phyloP scores from a whole-genome alignment of 2,329 filamentous ascomycete genomes.

The Claviceps sp. region DNA sequence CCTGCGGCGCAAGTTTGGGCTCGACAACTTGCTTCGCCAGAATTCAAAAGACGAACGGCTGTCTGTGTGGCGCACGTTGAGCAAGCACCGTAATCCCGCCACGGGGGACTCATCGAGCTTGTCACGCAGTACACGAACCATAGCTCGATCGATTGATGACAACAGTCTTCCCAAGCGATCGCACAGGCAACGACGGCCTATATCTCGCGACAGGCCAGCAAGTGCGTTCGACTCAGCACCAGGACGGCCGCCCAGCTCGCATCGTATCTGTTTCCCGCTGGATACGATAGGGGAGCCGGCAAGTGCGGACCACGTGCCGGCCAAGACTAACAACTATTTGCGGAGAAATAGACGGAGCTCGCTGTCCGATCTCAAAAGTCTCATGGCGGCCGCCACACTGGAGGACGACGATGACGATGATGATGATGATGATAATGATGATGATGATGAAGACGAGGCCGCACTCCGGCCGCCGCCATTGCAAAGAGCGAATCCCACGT shows the following conservation, averaged over 20 bases:
- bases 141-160: constrained; percentile 66
- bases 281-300: constrained; percentile 48
- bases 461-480: constrained; percentile 27
- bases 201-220: constrained; percentile 46
- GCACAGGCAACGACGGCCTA: constrained; percentile 28
- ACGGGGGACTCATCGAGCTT: constrained; percentile 49
- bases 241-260: constrained; percentile 42
- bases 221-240: constrained; percentile 47
- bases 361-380: constrained; percentile 65
- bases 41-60: constrained; percentile 66
- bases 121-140: constrained; percentile 51
- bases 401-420: constrained; percentile 3
- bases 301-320: constrained; percentile 21
- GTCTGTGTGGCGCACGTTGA: constrained; percentile 77
- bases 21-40: constrained; percentile 61
- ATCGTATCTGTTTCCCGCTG: constrained; percentile 40
- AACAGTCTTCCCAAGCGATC: constrained; percentile 32
- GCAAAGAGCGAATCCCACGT: constrained; percentile 38
- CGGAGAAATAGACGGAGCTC: constrained; percentile 83
- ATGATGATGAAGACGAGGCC: constrained; percentile 3
- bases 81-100: constrained; percentile 57
- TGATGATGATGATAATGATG: constrained; percentile 10
- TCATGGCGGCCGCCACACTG: constrained; percentile 49
- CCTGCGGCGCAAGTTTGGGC: constrained; percentile 69
- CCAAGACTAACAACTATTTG: constrained; percentile 20